Percentiles rank a stretch among this genome's conserved stretches.
phyloP scores from a whole-genome alignment of 2,329 filamentous ascomycete species.

The Epichloe elymi region DNA sequence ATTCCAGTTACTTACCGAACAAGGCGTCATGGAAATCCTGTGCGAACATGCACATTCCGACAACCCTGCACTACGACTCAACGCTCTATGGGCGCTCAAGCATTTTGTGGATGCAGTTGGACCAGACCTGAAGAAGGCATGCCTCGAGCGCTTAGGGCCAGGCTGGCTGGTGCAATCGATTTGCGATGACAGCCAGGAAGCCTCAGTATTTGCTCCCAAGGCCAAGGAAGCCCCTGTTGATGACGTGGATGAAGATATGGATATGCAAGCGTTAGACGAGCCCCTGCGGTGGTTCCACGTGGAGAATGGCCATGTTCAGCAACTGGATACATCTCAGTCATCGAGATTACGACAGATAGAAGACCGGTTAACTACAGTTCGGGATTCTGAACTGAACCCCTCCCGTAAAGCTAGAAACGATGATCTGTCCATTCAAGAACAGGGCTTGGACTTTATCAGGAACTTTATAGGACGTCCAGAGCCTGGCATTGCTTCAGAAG shows the following conservation, averaged over 20 bases:
- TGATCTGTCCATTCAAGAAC: conserved; percentile 77
- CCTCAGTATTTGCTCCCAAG: conserved; percentile 29
- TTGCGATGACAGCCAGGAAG: conserved; percentile 46
- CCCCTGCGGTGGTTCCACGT: conserved; percentile 24
- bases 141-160: conserved; percentile 63
- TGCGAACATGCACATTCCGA: conserved; percentile 75
- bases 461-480: conserved; percentile 64
- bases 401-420: conserved; percentile 58
- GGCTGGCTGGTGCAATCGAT: conserved; percentile 74
- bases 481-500: conserved; percentile 35
- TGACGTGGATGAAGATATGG: conserved; percentile 44
- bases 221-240: conserved; percentile 17
- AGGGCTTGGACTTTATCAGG: conserved; percentile 76
- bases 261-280: conserved; percentile 38
- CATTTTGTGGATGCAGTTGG: conserved; percentile 67
- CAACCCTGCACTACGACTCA: conserved; percentile 66
- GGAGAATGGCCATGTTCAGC: conserved; percentile 17
- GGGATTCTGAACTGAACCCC: conserved; percentile 56
- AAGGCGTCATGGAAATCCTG: conserved; percentile 61
- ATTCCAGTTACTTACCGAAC: conserved; percentile 55
- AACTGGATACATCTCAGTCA: conserved; percentile 24
- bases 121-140: conserved; percentile 60
- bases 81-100: conserved; percentile 88
- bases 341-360: conserved; percentile 36
- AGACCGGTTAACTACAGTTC: conserved; percentile 34